Evolutionary conservation across 1,284 basidiomycete species (phyloP).

Genomic region (Naganishia albida): DNA sequence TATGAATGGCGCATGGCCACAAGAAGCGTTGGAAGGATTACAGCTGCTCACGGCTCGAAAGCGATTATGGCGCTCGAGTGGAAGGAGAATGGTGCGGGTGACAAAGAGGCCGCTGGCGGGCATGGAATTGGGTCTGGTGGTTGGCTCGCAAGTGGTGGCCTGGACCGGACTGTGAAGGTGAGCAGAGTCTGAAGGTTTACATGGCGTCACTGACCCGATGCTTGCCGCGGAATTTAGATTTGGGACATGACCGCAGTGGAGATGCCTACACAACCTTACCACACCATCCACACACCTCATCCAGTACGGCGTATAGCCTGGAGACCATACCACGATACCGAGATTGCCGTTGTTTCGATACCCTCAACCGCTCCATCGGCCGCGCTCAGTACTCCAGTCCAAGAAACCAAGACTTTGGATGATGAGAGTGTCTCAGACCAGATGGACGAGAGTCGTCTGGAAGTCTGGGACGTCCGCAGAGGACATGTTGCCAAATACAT

Average conservation of each 20-base stretch:
- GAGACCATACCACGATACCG: constrained; percentile 77
- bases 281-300: constrained; percentile 72
- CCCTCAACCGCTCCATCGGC: constrained; percentile 18
- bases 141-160: constrained; percentile 79
- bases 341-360: constrained; percentile 61
- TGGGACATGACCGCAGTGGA: constrained; percentile 67
- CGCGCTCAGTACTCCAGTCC: constrained; percentile 2
- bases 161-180: constrained; percentile 79
- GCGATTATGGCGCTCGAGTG: constrained; percentile 78
- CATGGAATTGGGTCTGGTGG: constrained; percentile 55
- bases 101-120: constrained; percentile 29
- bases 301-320: constrained; percentile 73
- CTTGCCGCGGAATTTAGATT: constrained; percentile 56
- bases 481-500: constrained; percentile 81
- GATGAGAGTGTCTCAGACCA: constrained; percentile 49
- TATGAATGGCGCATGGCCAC: constrained; percentile 78
- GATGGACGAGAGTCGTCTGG: constrained; percentile 57
- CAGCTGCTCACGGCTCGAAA: constrained; percentile 71
- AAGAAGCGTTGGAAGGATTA: constrained; percentile 65
- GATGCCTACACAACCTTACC: constrained; percentile 65
- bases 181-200: constrained; percentile 32
- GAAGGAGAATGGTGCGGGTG: constrained; percentile 52
- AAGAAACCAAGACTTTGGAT: constrained; percentile 54
- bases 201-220: constrained; percentile 17
- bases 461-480: constrained; percentile 84